Evolutionary conservation across 2,329 filamentous ascomycete species (phyloP).

Genomic region (Cercospora beticola): DNA sequence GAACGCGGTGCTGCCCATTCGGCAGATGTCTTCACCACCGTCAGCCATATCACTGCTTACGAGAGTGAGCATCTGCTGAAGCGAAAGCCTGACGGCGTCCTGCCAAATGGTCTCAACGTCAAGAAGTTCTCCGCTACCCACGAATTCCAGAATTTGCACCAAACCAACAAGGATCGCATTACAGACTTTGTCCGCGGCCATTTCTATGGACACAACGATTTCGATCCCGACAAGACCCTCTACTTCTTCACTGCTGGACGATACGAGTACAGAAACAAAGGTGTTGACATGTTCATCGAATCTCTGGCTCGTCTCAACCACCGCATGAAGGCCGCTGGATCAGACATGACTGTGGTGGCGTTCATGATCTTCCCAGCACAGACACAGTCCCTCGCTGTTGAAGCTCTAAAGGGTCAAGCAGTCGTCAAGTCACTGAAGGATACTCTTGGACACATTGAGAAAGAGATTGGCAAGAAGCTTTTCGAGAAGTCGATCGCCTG

Average conservation of each 20-base stretch:
- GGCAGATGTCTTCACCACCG: slow-evolving; percentile 95
- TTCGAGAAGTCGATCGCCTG: slow-evolving; percentile 93
- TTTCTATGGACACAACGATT: slow-evolving; percentile 98
- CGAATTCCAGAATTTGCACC: slow-evolving; percentile 97
- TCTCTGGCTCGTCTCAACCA: slow-evolving; percentile 93
- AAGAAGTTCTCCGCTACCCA: slow-evolving; percentile 98
- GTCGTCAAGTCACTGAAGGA: slow-evolving; percentile 95
- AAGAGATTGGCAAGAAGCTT: slow-evolving; percentile 86
- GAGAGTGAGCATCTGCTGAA: slow-evolving; percentile 97
- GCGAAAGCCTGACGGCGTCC: slow-evolving; percentile 92
- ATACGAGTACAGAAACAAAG: slow-evolving; percentile 98
- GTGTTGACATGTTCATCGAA: slow-evolving; percentile 99
- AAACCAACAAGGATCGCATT: slow-evolving; percentile 95
- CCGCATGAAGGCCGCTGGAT: slow-evolving; percentile 77
- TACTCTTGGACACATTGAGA: slow-evolving; percentile 88
- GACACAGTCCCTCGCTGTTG: slow-evolving; percentile 90
- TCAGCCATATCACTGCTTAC: slow-evolving; percentile 97
- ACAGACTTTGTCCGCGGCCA: slow-evolving; percentile 97
- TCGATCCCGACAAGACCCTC: slow-evolving; percentile 91
- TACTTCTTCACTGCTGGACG: slow-evolving; percentile 97
- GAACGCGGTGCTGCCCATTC: slow-evolving; percentile 90
- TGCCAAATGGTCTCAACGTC: slow-evolving; percentile 96
- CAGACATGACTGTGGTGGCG: slow-evolving; percentile 90
- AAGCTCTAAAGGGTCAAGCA: slow-evolving; percentile 92
- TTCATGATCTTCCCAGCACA: slow-evolving; percentile 99